Base-by-base conservation (phyloP, 2,329 filamentous ascomycete genomes). In the Lasiodiplodia citricola region DNA sequence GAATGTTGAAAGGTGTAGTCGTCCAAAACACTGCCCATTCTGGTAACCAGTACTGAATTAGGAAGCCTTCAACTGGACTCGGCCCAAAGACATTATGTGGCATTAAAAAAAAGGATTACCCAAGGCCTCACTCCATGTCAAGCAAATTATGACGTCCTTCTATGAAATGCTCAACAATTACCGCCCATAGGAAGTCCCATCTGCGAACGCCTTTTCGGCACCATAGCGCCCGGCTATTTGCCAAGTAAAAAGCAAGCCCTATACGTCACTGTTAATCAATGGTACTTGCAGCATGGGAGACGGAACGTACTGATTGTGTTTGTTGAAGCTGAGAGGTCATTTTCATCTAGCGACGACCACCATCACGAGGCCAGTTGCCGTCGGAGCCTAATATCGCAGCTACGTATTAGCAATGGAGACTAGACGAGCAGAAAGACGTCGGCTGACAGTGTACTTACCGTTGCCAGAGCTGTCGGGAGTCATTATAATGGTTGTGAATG, bases 351-450 rank as follows among this genome's bases (percentile, higher is more conserved):
- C 57, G 38, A 16, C 57, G 57, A 8, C 57, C 57, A 28, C 57
- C 57, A 31, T 60, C 57, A 2, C 57, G 57, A 10, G 57, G 57
- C 57, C 57, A 60, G 38, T 60, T 47, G 38, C 38, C 57, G 21
- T 47, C 57, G 7, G 38, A 28, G 38, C 38, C 37, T 60, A 8
- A 16, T 28, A 2, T 11, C 11, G 14, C 2, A 6, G n/a, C 4
- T 14, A 25, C n/a, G 38, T 10, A 18, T 60, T 31, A 60, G 38
- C 14, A n/a, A 38, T 18, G 21, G 16, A 16, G n/a, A n/a, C 11
- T 23, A 13, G 2, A 35, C 16, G 2, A 18, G 52, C 25, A 54
- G 4, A 13, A 16, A 8, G 31, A 21, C 50, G 4, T 3, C 0
- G n/a, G 6, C 4, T n/a, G 7, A n/a, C 23, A 14, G 13, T 23